phyloP scores from a whole-genome alignment of 768 basidiomycete genomes.

The Pleurotus citrinopileatus region DNA sequence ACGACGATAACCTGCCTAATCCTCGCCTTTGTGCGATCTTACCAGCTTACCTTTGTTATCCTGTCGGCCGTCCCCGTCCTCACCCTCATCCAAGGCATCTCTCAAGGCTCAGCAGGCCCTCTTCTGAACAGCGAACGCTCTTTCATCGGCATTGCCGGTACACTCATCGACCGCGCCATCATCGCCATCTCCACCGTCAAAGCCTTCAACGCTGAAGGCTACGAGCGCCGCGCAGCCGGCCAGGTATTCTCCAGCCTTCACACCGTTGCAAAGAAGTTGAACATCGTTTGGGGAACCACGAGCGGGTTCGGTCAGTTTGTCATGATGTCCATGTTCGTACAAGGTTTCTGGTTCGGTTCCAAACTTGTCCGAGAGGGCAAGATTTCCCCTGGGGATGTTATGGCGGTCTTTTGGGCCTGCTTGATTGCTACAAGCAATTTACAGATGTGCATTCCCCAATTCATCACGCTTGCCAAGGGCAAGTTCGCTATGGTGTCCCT shows the following conservation, averaged over 20 bases:
- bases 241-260: conserved; percentile 42
- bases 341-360: conserved; percentile 95
- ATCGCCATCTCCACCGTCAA: conserved; percentile 87
- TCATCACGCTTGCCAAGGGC: conserved; percentile 76
- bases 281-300: conserved; percentile 74
- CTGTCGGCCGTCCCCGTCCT: conserved; percentile 86
- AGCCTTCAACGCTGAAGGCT: conserved; percentile 76
- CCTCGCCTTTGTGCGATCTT: conserved; percentile 80
- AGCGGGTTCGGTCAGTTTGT: conserved; percentile 73
- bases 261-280: conserved; percentile 48
- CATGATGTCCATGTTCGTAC: conserved; percentile 91
- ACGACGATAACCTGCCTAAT: conserved; percentile 77
- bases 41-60: conserved; percentile 86
- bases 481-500: conserved; percentile 78
- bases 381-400: conserved; percentile 72
- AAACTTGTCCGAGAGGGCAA: conserved; percentile 81
- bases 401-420: conserved; percentile 99
- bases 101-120: conserved; percentile 67
- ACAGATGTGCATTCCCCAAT: conserved; percentile 82
- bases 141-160: conserved; percentile 68
- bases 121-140: conserved; percentile 65
- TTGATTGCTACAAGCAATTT: conserved; percentile 86
- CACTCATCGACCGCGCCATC: conserved; percentile 74
- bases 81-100: conserved; percentile 69
- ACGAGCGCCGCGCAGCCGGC: conserved; percentile 43